phyloP scores from a whole-genome alignment of 1,139 yeast genomes.

The Scheffersomyces stambukii region DNA sequence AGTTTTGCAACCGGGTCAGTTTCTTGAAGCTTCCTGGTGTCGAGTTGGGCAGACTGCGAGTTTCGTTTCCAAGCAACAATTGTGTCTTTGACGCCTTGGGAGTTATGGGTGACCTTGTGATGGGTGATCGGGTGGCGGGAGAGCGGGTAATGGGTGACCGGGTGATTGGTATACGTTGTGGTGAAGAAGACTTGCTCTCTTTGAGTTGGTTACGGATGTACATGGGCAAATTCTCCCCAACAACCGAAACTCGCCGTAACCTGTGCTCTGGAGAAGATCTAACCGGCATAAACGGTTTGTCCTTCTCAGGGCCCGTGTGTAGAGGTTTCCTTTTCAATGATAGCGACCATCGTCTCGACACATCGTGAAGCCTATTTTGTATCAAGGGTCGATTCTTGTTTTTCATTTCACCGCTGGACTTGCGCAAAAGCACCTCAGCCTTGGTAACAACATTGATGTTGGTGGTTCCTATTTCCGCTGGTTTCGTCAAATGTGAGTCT shows the following conservation, averaged over 20 bases:
- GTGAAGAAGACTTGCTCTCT: too few species aligned
- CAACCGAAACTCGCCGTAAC: conserved; percentile 31
- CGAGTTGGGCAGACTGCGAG: conserved; percentile 3
- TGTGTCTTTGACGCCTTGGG: conserved; percentile 8
- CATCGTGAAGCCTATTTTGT: neutral
- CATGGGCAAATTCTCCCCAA: conserved; percentile 36
- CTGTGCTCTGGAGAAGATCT: conserved; percentile 5
- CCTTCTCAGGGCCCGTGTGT: too few species aligned
- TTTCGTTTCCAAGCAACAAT: too few species aligned
- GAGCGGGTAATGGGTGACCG: too few species aligned
- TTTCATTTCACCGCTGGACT: neutral
- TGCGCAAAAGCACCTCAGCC: conserved; percentile 15
- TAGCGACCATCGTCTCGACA: conserved; percentile 1
- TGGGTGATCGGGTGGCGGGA: too few species aligned
- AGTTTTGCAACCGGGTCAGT: conserved; percentile 29
- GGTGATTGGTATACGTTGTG: too few species aligned
- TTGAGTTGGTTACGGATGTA: conserved; percentile 33
- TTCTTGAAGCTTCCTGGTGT: conserved; percentile 7
- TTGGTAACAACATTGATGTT: conserved; percentile 33
- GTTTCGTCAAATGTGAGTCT: conserved; percentile 21
- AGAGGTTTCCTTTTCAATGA: too few species aligned
- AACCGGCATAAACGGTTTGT: too few species aligned
- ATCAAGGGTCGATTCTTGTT: too few species aligned
- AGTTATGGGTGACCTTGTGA: too few species aligned
- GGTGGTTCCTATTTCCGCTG: conserved; percentile 30